Evolutionary conservation across 768 basidiomycete species (phyloP).

Genomic region (Rhizopogon roseolus): DNA sequence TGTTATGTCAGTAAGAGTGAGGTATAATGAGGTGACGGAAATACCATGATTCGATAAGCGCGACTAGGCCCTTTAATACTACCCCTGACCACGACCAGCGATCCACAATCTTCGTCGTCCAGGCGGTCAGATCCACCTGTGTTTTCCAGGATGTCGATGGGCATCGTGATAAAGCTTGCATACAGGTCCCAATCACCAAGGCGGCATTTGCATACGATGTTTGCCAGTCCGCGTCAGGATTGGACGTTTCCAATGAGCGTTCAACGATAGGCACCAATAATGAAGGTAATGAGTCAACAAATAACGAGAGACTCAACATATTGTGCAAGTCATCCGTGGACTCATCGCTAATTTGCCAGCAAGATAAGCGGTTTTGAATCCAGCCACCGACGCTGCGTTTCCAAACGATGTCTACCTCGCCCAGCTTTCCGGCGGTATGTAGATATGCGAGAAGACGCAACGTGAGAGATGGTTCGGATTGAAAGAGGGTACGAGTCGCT

Average conservation of each 20-base stretch:
- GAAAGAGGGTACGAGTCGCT: slow-evolving; percentile 41
- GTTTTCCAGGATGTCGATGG: slow-evolving; percentile 29
- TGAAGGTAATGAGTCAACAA: slow-evolving; percentile 42
- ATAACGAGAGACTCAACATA: slow-evolving; percentile 46
- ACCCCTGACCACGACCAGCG: slow-evolving; percentile 57
- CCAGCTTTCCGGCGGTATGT: slow-evolving; percentile 42
- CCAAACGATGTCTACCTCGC: slow-evolving; percentile 55
- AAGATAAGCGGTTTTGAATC: slow-evolving; percentile 37
- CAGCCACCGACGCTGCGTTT: slow-evolving; percentile 47
- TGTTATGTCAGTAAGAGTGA: neutral
- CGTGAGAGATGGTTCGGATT: slow-evolving; percentile 36
- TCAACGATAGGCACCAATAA: slow-evolving; percentile 43
- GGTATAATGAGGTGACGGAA: neutral
- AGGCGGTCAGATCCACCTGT: slow-evolving; percentile 41
- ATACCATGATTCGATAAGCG: slow-evolving; percentile 44
- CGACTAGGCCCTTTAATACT: slow-evolving; percentile 51
- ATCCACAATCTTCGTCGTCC: slow-evolving; percentile 40
- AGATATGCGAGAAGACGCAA: slow-evolving; percentile 50
- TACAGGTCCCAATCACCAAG: slow-evolving; percentile 58
- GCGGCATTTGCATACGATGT: slow-evolving; percentile 36
- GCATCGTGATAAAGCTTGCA: slow-evolving; percentile 38
- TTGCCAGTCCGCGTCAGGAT: slow-evolving; percentile 27
- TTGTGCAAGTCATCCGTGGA: slow-evolving; percentile 50
- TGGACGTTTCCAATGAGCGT: slow-evolving; percentile 26
- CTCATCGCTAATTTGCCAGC: slow-evolving; percentile 35